Conservation (phyloP, 225 moss, liverwort and hornwort genomes). For the Sphagnum contortum region DNA sequence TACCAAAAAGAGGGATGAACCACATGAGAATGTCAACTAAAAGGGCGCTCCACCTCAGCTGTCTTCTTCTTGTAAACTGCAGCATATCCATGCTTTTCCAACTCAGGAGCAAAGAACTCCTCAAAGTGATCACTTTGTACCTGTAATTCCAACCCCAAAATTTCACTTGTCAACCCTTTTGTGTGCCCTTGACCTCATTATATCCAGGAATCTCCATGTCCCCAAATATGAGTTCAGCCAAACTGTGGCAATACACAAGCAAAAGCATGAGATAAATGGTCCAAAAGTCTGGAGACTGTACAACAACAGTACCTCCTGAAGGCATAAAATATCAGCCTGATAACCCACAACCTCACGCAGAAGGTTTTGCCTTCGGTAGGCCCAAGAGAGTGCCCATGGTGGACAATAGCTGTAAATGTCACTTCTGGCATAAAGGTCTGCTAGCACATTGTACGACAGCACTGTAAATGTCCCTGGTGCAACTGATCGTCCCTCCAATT, state of each 20-base stretch:
- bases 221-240: too few species aligned
- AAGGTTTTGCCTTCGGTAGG: slow-evolving; percentile 51
- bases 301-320: slow-evolving; percentile 39
- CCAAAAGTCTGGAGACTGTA: neutral
- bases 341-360: slow-evolving; percentile 49
- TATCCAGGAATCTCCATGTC: too few species aligned
- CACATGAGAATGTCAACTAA: too few species aligned
- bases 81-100: slow-evolving; percentile 59
- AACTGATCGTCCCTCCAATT: slow-evolving; percentile 37
- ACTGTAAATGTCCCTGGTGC: slow-evolving; percentile 51
- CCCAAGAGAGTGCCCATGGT: slow-evolving; percentile 60
- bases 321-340: slow-evolving; percentile 52
- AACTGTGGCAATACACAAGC: too few species aligned
- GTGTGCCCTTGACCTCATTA: too few species aligned
- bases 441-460: slow-evolving; percentile 51
- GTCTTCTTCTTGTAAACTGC: slow-evolving; percentile 70
- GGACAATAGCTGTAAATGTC: slow-evolving; percentile 59
- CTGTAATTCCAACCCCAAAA: slow-evolving; percentile 7
- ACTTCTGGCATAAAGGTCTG: slow-evolving; percentile 55
- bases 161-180: neutral
- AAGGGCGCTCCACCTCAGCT: slow-evolving; percentile 25
- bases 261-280: neutral
- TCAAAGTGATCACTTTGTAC: slow-evolving; percentile 61
- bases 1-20: too few species aligned
- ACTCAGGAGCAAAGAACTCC: slow-evolving; percentile 53